Conservation (phyloP, 306 rosid genomes). For the Acacia acuminata region DNA sequence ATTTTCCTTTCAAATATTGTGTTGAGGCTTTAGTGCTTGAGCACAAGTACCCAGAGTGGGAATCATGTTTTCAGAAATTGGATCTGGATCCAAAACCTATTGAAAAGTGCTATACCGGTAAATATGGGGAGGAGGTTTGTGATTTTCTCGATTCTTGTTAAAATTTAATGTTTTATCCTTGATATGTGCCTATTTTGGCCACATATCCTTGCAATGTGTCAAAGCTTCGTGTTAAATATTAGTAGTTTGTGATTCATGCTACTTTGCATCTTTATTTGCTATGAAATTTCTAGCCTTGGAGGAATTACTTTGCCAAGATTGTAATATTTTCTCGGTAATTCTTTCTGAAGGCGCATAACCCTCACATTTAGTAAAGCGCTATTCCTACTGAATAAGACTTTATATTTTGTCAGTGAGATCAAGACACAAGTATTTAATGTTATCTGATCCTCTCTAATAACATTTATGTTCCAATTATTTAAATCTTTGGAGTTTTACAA, state of each 20-base stretch:
- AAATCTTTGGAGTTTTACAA: background rate
- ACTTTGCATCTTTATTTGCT: background rate
- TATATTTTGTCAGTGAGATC: slow-evolving; percentile 12
- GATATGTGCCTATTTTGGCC: background rate
- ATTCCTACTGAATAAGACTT: background rate
- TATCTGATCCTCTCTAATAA: slow-evolving; percentile 6
- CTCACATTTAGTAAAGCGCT: background rate
- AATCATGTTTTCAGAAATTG: slow-evolving; percentile 68
- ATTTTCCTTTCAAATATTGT: slow-evolving; percentile 80
- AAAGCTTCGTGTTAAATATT: background rate
- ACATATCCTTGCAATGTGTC: background rate
- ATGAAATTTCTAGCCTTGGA: background rate
- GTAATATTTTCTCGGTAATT: background rate
- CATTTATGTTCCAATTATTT: background rate
- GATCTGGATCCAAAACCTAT: slow-evolving; percentile 62
- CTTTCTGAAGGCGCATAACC: background rate
- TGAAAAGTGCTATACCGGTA: slow-evolving; percentile 61
- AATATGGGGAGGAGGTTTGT: slow-evolving; percentile 74
- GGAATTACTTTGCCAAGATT: background rate
- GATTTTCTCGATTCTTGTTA: background rate
- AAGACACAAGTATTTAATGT: background rate
- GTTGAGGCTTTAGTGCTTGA: slow-evolving; percentile 53
- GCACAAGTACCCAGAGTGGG: slow-evolving; percentile 52
- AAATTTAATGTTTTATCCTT: background rate
- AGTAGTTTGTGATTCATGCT: background rate